Base-by-base conservation (phyloP, 2,329 filamentous ascomycete species). In the Neonectria sp. region DNA sequence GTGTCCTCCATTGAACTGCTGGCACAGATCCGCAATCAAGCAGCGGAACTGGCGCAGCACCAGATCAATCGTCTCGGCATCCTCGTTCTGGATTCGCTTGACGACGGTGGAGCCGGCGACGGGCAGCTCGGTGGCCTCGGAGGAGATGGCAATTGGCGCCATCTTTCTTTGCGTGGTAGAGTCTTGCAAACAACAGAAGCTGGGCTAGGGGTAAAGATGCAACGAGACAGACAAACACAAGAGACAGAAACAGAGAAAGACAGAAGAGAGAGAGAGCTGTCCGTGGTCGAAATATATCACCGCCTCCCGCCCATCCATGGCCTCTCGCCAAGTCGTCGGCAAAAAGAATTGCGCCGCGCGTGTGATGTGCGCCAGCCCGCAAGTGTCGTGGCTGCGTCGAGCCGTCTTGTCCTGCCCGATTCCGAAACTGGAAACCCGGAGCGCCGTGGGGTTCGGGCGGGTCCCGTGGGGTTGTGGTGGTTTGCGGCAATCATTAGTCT, bases 1-100 rank as follows among this genome's bases (percentile, higher is more conserved):
- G 75, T 93, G 91, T 0, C 91, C 91, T 40, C 90, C 90, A 68
- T 88, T 88, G 79, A 92, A 93, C 70, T 93, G 90, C 76, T 93
- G 86, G 73, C 90, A 92, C 3, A 93, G 79, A 75, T 93, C 91
- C 51, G 91, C 89, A 65, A 93, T 90, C 33, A 93, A 79, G 56
- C 87, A 81, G 61, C 91, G 83, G 75, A 92, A 91, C 6, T 87
- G 88, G 71, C 85, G 86, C 57, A 92, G 79, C 2, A 91, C 88
- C 24, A 86, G 76, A 55, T 89, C 84, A 59, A 78, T 75, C 33
- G 67, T 77, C 48, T 73, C 53, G 6, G 72, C 46, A 55, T 77
- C 74, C 40, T 76, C 73, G 12, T 71, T 75, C 46, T 73, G 68
- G 62, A 76, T 76, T 31, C 70, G 45, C 52, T 76, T 76, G 64